Conservation (phyloP, 345 rosid genomes). For the Noccaea bulbosa region DNA sequence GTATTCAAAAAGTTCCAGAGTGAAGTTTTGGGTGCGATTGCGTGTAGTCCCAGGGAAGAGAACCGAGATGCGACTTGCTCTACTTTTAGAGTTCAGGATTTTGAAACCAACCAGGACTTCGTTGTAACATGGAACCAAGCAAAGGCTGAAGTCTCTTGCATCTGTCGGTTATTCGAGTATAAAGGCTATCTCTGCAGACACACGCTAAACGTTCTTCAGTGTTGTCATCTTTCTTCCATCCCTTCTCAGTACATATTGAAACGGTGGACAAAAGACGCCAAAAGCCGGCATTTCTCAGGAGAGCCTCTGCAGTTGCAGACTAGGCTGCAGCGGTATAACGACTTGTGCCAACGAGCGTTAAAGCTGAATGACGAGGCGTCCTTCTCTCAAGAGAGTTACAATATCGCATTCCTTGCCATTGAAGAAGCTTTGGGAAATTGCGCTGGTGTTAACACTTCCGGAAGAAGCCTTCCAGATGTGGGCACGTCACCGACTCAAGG, state of each 20-base stretch:
- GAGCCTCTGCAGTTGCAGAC: constrained; percentile 60
- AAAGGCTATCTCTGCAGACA: constrained; percentile 76
- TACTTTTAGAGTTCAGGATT: constrained; percentile 64
- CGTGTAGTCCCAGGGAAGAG: constrained; percentile 67
- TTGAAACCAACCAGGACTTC: constrained; percentile 59
- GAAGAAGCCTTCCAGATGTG: constrained; percentile 58
- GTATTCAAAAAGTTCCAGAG: constrained; percentile 67
- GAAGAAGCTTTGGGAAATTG: constrained; percentile 64
- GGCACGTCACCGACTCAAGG: constrained; percentile 57
- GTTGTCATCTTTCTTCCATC: constrained; percentile 57
- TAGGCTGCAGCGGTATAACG: constrained; percentile 60
- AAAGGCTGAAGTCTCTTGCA: constrained; percentile 59
- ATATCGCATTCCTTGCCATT: constrained; percentile 57
- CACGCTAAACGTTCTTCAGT: constrained; percentile 68
- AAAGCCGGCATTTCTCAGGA: constrained; percentile 48
- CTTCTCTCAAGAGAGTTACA: constrained; percentile 65
- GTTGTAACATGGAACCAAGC: constrained; percentile 59
- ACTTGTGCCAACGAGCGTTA: constrained; percentile 55
- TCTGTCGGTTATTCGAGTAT: constrained; percentile 63
- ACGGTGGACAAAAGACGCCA: constrained; percentile 79
- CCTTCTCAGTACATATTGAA: constrained; percentile 66
- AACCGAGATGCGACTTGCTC: constrained; percentile 52
- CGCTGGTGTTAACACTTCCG: constrained; percentile 55
- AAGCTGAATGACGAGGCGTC: constrained; percentile 69
- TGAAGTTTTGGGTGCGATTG: constrained; percentile 71